Evolutionary conservation across 2,329 filamentous ascomycete species (phyloP), one percentile per base, ranked within the genome.

Genomic region (Claviceps digitariae): DNA sequence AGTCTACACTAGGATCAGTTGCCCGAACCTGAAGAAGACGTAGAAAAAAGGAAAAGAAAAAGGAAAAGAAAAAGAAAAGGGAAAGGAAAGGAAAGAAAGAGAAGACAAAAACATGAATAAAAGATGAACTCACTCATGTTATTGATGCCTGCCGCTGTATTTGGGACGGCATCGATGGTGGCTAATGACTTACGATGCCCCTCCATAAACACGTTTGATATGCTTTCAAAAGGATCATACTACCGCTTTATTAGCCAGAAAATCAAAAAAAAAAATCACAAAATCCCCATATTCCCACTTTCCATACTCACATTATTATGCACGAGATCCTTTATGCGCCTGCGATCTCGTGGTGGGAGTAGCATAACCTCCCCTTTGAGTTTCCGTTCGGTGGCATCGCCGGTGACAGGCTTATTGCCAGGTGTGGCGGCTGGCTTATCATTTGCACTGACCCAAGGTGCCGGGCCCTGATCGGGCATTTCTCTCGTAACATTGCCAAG

Each of bases 321-420:
- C 23, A 68, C 70, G 36, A 85, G 66, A 57, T 86, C 82, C 60
- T 86, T 86, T 61, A 86, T 78, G 54, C 82, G 75, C 67, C 82
- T 72, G 57, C 83, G 73, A 62, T 86, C 82, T 59, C 81, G 74
- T 54, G 74, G 79, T n/a, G 80, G 82, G 46, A 86, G 72, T 62
- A 83, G 79, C 83, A 86, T 86, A 56, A 86, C 80, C 62, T 85
- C 81, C 59, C 77, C 79, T 69, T 86, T 86, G 49, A 86, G 66
- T 59, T 76, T 75, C 60, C 81, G 74, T 67, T 86, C 82, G 38
- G 78, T 75, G 36, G 82, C 80, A 72, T 86, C 82, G 29, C 81
- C 81, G 29, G 77, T 79, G 48, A 81, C 74, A 23, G 80, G 78
- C 64, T 86, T 86, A 58, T 72, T 77, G 57, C 77, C 77, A 34